A percentile compares a stretch with the other conserved stretches of the same genome.
These are phyloP conservation scores for Paecilomyces dactylethromorphus DNA, from an alignment of 2,329 filamentous ascomycete species.

Conservation along the genomic window DNA sequence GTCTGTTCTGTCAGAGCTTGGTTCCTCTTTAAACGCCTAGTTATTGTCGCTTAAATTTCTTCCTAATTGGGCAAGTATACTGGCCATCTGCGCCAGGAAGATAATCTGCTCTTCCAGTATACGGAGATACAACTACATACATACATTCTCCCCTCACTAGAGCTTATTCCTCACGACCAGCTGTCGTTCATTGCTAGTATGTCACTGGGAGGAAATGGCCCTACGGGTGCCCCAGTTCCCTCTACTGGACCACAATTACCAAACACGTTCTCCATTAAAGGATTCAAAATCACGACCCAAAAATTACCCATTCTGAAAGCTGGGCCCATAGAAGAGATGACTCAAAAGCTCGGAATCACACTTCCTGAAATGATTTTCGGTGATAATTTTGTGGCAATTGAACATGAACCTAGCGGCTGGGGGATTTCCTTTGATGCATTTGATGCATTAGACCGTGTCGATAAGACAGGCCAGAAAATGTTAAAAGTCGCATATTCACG, in stretches of 20 bases:
- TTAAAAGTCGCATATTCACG: conserved; percentile 88
- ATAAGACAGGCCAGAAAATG: conserved; percentile 89
- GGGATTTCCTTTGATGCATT: conserved; percentile 73
- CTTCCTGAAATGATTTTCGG: conserved; percentile 99
- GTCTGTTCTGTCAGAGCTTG: not conserved
- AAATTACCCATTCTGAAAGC: conserved; percentile 95
- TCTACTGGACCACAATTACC: conserved; percentile 34
- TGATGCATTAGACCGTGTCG: conserved; percentile 81
- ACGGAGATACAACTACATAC: not conserved
- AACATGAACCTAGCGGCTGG: conserved; percentile 72
- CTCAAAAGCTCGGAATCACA: conserved; percentile 70
- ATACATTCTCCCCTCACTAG: not conserved
- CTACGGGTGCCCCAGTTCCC: conserved; percentile 3
- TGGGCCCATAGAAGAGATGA: conserved; percentile 81
- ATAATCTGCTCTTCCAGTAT: not conserved
- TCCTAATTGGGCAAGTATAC: not conserved
- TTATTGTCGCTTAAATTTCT: not conserved
- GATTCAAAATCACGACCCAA: conserved; percentile 71
- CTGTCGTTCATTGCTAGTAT: not conserved
- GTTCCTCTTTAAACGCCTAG: not conserved
- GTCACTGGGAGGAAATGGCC: not conserved
- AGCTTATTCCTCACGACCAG: not conserved
- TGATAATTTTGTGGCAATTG: conserved; percentile 75
- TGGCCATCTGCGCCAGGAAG: not conserved
- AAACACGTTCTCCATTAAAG: conserved; percentile 55